These are phyloP conservation scores for Tuber melanosporum DNA, from an alignment of 495 filamentous ascomycete genomes.

Conservation along the genomic window DNA sequence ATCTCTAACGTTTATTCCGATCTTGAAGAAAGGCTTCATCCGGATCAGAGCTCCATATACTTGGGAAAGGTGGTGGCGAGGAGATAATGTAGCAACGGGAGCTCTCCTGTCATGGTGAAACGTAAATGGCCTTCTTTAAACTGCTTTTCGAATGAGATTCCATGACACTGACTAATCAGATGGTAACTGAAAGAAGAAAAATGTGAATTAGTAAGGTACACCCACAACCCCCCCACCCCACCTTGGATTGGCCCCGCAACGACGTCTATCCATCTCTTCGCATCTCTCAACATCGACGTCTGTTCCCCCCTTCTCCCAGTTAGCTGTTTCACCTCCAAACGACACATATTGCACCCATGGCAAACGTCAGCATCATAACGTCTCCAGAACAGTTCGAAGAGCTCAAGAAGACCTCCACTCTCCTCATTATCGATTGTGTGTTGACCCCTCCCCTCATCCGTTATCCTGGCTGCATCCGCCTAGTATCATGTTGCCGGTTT, in stretches of 20 bases:
- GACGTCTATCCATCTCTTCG: slow-evolving; percentile 19
- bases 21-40: neutral
- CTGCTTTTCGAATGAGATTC: neutral
- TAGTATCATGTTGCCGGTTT: slow-evolving; percentile 25
- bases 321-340: slow-evolving; percentile 25
- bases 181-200: neutral
- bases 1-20: neutral
- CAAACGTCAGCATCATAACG: slow-evolving; percentile 56
- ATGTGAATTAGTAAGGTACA: neutral
- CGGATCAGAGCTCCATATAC: neutral
- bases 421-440: slow-evolving; percentile 86
- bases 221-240: slow-evolving; percentile 21
- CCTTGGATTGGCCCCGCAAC: slow-evolving; percentile 33
- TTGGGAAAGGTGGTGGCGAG: neutral
- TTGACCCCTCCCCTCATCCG: slow-evolving; percentile 32
- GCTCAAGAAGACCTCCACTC: slow-evolving; percentile 58
- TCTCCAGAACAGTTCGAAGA: slow-evolving; percentile 64
- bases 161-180: neutral
- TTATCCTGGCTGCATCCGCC: slow-evolving; percentile 11
- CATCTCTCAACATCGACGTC: slow-evolving; percentile 20
- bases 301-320: neutral
- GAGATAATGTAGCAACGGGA: neutral
- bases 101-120: neutral
- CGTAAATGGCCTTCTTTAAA: neutral
- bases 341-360: slow-evolving; percentile 15